Percentiles rank a stretch among this genome's conserved stretches.
These are phyloP conservation scores for Candida albicans DNA, from an alignment of 1,139 yeast species.

Conservation along the genomic window DNA sequence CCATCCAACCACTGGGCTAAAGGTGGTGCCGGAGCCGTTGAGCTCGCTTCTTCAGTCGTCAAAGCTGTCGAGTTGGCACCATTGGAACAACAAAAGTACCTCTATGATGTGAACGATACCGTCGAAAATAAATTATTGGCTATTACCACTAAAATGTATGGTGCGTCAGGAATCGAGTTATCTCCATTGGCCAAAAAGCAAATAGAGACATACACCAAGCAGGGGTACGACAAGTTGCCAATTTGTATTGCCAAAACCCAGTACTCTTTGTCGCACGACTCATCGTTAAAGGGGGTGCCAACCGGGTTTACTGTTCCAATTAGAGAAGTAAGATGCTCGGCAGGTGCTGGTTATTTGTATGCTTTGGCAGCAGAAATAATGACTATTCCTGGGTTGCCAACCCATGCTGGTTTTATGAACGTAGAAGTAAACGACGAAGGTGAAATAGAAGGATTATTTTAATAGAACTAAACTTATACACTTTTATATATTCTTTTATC, in stretches of 20 bases:
- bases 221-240: slow-evolving; percentile 74
- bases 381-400: slow-evolving; percentile 83
- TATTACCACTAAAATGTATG: slow-evolving; percentile 75
- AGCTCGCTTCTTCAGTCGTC: slow-evolving; percentile 68
- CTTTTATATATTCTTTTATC: slow-evolving; percentile 8
- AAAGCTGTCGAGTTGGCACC: slow-evolving; percentile 48
- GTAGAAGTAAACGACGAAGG: slow-evolving; percentile 80
- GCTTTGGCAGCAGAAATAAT: slow-evolving; percentile 82
- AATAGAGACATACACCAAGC: slow-evolving; percentile 62
- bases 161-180: slow-evolving; percentile 67
- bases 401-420: slow-evolving; percentile 82
- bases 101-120: slow-evolving; percentile 59
- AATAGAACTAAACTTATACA: slow-evolving; percentile 12
- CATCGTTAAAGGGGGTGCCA: slow-evolving; percentile 80
- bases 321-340: slow-evolving; percentile 75
- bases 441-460: slow-evolving; percentile 76
- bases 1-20: slow-evolving; percentile 78
- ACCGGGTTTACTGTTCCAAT: slow-evolving; percentile 76
- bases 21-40: slow-evolving; percentile 76
- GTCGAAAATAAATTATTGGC: slow-evolving; percentile 65
- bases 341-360: slow-evolving; percentile 82
- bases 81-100: slow-evolving; percentile 46
- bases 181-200: slow-evolving; percentile 67
- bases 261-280: slow-evolving; percentile 79
- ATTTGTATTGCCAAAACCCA: slow-evolving; percentile 84